phyloP scores from a whole-genome alignment of 2,329 filamentous ascomycete species.

The Lachnellula arida region DNA sequence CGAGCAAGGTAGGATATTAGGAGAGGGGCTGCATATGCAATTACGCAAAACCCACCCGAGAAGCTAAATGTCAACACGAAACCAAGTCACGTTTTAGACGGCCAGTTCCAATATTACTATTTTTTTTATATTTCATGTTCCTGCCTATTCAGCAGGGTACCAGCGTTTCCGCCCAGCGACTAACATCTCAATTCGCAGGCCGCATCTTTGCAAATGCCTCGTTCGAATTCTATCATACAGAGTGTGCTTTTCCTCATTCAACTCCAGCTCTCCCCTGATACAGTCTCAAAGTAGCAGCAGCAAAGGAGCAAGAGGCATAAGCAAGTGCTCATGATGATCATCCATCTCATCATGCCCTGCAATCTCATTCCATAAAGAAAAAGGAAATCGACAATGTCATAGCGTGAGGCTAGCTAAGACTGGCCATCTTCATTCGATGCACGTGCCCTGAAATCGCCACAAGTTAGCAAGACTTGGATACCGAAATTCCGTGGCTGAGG shows the following conservation, averaged over 20 bases:
- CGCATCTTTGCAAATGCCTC: background rate
- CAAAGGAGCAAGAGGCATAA: background rate
- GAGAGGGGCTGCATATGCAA: background rate
- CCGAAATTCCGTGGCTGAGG: background rate
- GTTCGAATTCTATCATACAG: background rate
- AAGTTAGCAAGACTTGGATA: background rate
- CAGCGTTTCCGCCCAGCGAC: background rate
- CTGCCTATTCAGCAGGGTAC: background rate
- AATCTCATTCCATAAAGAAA: slow-evolving; percentile 3
- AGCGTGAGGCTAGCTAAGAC: background rate
- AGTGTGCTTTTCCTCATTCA: background rate
- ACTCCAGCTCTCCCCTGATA: background rate
- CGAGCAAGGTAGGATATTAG: too few species aligned
- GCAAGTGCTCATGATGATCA: background rate
- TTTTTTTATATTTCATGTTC: background rate
- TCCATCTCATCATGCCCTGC: slow-evolving; percentile 6
- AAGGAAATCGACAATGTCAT: background rate
- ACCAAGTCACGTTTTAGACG: background rate
- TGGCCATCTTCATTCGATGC: background rate
- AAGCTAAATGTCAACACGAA: background rate
- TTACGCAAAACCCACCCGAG: background rate
- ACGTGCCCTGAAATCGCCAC: background rate
- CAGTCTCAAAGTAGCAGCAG: background rate
- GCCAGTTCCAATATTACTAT: background rate
- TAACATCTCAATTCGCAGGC: background rate